phyloP scores from a whole-genome alignment of 345 rosid genomes.

The Atalantia buxifolia region DNA sequence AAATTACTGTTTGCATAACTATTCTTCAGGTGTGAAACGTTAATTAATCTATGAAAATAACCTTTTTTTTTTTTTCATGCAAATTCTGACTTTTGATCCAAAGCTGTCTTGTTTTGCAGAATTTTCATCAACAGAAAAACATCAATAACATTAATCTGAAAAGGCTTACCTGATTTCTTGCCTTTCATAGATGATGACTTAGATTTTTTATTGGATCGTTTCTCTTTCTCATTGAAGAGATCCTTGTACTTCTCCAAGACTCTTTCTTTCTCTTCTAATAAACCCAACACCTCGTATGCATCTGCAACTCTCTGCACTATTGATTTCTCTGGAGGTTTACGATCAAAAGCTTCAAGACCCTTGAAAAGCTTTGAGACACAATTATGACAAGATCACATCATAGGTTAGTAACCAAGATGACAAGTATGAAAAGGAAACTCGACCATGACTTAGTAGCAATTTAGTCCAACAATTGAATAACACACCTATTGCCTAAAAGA shows the following conservation, averaged over 20 bases:
- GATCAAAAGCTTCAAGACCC: slow-evolving; percentile 75
- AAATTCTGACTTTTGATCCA: not conserved
- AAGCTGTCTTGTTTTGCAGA: not conserved
- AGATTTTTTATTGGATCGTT: slow-evolving; percentile 23
- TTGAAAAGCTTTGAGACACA: slow-evolving; percentile 58
- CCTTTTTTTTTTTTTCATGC: not conserved
- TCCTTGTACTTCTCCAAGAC: slow-evolving; percentile 55
- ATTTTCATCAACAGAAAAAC: not conserved
- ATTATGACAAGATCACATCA: slow-evolving; percentile 11
- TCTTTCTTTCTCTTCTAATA: slow-evolving; percentile 62
- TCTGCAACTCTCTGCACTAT: slow-evolving; percentile 72
- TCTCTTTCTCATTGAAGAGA: slow-evolving; percentile 33
- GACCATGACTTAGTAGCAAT: not conserved
- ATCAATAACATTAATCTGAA: not conserved
- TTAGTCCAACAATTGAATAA: not conserved
- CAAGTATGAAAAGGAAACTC: not conserved
- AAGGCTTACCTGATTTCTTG: slow-evolving; percentile 25
- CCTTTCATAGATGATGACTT: slow-evolving; percentile 34
- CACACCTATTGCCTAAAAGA: not conserved
- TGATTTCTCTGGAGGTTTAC: slow-evolving; percentile 76
- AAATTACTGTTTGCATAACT: not conserved
- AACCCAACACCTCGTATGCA: slow-evolving; percentile 71
- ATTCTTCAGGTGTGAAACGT: not conserved
- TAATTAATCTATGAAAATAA: not conserved
- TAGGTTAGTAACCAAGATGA: slow-evolving; percentile 3